Base-by-base conservation (phyloP, 1,139 yeast genomes). In the Suhomyces panamericanus region DNA sequence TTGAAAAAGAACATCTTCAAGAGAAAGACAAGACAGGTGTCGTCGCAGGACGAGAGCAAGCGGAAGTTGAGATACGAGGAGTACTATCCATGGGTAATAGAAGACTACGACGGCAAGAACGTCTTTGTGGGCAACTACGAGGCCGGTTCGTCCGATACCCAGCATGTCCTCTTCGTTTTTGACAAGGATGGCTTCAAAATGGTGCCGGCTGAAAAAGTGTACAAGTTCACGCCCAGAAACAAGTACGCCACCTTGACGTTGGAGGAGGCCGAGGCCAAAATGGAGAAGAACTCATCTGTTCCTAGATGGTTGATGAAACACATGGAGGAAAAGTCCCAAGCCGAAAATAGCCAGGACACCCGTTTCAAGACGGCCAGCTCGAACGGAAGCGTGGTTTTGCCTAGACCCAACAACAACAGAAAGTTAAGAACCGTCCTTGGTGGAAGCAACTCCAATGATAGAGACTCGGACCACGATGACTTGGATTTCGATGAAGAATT, bases 221-320 rank as follows among this genome's bases (percentile, higher is more conserved):
- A 93, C 69, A 81, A 85, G 57, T 91, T 93, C 69, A 90, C 96
- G 0, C 96, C 96, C 24, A 78, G 97, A 67, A 91, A 89, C 64
- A 87, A 85, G 63, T 93, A 88, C 62, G 95, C 96, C 6, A 91
- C 99, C 0, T 78, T 93, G 63, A 88, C 98, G 0, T 74, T 90
- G 46, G 99, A 93, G 59, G 99, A 93, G 67, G 99, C 98, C 0
- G 99, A 93, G 68, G 93, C 89, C 30, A 81, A 89, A 57, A 88
- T 91, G 96, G 95, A 87, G 56, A 85, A 86, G 61, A 81, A 80
- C 49, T 77, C 82, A 10, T 77, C 83, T 27, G 88, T 89, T 13
- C 95, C 96, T 39, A 80, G 99, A 64, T 93, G 99, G 99, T 75
- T 93, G 52, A 93, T 93, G 99, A 87, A 82, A 62, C 95, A 88